Percentiles rank a stretch among this genome's conserved stretches.
phyloP scores from a whole-genome alignment of 1,139 yeast genomes.

The Magnusiomyces ingens region DNA sequence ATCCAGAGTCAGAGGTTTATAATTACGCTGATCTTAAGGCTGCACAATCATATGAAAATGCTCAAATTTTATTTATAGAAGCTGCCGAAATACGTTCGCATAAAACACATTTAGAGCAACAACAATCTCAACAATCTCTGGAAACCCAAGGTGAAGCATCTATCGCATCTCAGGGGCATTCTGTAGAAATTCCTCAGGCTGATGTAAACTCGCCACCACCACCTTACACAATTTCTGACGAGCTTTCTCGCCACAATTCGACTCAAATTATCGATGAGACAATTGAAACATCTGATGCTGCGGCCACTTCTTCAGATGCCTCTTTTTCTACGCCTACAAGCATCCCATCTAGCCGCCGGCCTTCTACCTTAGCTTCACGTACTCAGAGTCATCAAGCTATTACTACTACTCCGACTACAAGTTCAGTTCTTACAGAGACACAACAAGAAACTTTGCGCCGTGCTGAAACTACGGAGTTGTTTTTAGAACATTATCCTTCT shows the following conservation, averaged over 20 bases:
- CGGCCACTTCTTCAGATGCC: background rate
- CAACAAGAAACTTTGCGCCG: slow-evolving; percentile 5
- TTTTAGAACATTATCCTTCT: slow-evolving; percentile 51
- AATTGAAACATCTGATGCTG: background rate
- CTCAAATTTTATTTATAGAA: slow-evolving; percentile 38
- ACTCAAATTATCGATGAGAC: background rate
- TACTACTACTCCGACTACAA: background rate
- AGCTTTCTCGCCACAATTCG: no score
- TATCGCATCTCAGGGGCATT: background rate
- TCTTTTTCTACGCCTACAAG: background rate
- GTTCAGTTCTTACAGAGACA: background rate
- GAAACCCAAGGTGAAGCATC: no score
- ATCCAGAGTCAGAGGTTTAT: slow-evolving; percentile 23
- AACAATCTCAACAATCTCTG: background rate
- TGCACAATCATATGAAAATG: slow-evolving; percentile 41
- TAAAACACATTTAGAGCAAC: background rate
- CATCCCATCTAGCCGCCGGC: background rate
- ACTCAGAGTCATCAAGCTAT: no score
- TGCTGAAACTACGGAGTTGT: slow-evolving; percentile 28
- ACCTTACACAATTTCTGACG: no score
- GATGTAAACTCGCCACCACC: no score
- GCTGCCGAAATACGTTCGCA: slow-evolving; percentile 28
- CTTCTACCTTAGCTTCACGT: no score
- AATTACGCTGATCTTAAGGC: slow-evolving; percentile 32
- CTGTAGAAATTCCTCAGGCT: background rate